Base-by-base conservation (phyloP, 2,329 filamentous ascomycete genomes). In the Hypoxylon sp. region DNA sequence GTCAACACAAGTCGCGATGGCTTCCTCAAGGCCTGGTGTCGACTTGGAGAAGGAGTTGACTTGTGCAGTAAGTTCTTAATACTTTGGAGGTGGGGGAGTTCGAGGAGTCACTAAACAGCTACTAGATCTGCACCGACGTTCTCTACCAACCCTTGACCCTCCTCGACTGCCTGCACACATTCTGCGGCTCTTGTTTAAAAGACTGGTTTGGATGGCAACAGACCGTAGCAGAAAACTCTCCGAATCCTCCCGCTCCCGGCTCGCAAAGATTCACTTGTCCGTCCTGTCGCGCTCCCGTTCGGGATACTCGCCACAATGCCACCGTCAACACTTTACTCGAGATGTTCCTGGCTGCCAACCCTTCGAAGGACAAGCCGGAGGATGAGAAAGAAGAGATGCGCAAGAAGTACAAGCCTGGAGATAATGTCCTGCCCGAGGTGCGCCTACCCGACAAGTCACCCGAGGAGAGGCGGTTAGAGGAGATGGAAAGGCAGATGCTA, bases 41-140 rank as follows among this genome's bases (percentile, higher is more conserved):
- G 93, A 96, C 79, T 85, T 97, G 73, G 96, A 97, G 82, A 95
- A 91, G 80, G 96, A 99, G 86, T 84, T 98, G 81, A 94, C 91
- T 57, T 98, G 95, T 83, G 97, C 95, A 77, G 94, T 97, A 86
- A 82, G 91, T 88, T 43, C 47, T 56, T 51, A 61, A 62, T 25
- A 50, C 39, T n/a, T 30, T 14, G 23, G 12, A 30, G 25, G 27
- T 61, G 51, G 48, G 65, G 50, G 65, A 34, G 60, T 61, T 54
- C 45, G 43, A 32, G 43, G 47, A 41, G 27, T 45, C 30, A 52
- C 62, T 61, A 55, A 72, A 57, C 25, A 58, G 23, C 58, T 65
- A 63, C 9, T 72, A 97, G 94, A 99, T 99, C 75, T 99, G 96
- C 84, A 97, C 95, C 73, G 96, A 98, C 79, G 87, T 97, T 70